These are phyloP conservation scores for Eucalyptus brandiana DNA, from an alignment of 345 rosid species.

Conservation along the genomic window DNA sequence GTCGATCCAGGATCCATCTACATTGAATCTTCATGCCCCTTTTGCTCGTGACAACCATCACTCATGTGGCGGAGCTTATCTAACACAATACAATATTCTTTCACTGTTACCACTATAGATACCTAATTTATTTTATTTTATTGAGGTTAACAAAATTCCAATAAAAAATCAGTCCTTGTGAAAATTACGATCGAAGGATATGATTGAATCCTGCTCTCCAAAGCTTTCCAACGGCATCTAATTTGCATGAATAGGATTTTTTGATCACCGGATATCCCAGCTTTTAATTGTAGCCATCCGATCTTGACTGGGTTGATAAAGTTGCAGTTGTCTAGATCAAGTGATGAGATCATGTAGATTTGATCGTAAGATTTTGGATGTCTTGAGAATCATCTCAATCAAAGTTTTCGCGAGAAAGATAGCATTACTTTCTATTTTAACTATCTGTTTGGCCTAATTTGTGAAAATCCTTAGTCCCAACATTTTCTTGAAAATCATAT, in stretches of 20 bases:
- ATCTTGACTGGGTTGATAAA: not conserved
- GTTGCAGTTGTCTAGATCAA: not conserved
- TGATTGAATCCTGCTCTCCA: not conserved
- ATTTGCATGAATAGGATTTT: not conserved
- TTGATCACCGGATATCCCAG: accelerated
- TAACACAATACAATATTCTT: not conserved
- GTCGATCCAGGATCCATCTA: not conserved
- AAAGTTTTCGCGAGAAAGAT: not conserved
- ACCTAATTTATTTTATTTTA: not conserved
- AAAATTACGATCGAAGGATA: not conserved
- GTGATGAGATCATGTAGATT: not conserved
- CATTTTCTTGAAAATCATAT: not conserved
- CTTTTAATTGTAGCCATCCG: not conserved
- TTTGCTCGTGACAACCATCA: not conserved
- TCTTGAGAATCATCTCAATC: not conserved
- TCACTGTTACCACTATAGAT: not conserved
- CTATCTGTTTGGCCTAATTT: not conserved
- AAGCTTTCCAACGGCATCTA: not conserved
- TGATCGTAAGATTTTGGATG: not conserved
- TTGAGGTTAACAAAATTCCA: not conserved
- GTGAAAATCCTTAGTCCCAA: not conserved
- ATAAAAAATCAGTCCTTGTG: not conserved
- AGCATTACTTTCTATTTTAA: not conserved
- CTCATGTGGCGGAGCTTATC: not conserved
- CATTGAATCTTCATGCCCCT: not conserved